Base-by-base conservation (phyloP, 2,329 filamentous ascomycete species). In the Monilinia polystroma region DNA sequence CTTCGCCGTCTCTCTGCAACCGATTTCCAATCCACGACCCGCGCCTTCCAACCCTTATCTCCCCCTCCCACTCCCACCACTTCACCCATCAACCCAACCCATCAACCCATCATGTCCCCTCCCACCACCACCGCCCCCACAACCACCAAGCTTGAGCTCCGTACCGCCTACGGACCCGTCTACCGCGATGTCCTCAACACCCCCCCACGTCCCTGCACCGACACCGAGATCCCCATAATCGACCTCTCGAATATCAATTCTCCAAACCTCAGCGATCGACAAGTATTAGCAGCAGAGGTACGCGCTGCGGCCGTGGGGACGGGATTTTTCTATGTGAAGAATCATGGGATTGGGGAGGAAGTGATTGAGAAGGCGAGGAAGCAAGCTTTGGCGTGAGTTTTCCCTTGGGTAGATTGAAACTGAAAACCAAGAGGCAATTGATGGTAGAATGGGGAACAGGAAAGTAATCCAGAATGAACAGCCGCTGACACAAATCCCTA, bases 241-340 rank as follows among this genome's bases (percentile, higher is more conserved):
- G 81, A 82, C 63, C 72, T 84, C 7, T 71, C 76, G 1, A 68
- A 70, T 2, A 76, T 79, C 7, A 73, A 78, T 32, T 77, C 80
- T 32, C 70, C 75, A 3, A 72, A 76, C n/a, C 57, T 78, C 0
- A 71, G 76, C 12, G 76, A 77, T 4, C 77, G 80, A 0, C 76
- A 78, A 35, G 70, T 69, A 1, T 72, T 83, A 0, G 81, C 81
- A 0, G 66, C 70, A 3, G 70, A 76, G 35, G 77, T 83, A 8
- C 76, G 76, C 62, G 71, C 75, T 12, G 80, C 81, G 0, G 78
- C 80, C 8, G 74, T 80, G 35, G 80, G 78, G 51, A 81, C 77
- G 0, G 81, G 81, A 0, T 82, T 82, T 71, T 82, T 83, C 71
- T 82, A 82, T 67, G 75, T 82, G 67, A 78, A 78, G 67, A 81